These are phyloP conservation scores for Sanghuangporus baumii DNA, from an alignment of 1,284 basidiomycete genomes.

Conservation along the genomic window DNA sequence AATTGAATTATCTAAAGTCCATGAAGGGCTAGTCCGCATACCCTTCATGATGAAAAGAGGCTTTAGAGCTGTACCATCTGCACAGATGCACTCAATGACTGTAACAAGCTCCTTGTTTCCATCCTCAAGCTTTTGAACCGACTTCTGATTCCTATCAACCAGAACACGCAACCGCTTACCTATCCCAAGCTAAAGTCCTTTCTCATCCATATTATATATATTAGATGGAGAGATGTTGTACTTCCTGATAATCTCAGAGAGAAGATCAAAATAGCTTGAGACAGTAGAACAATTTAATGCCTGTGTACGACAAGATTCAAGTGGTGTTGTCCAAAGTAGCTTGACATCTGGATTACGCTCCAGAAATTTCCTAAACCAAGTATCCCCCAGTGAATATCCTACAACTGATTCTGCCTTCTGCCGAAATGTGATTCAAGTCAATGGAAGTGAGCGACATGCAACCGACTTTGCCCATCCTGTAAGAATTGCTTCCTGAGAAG, in stretches of 20 bases:
- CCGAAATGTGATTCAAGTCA: not conserved
- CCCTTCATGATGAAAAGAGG: slow-evolving; percentile 19
- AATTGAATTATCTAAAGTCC: not conserved
- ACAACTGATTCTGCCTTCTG: not conserved
- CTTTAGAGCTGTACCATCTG: slow-evolving; percentile 11
- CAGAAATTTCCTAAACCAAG: slow-evolving; percentile 12
- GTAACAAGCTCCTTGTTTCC: slow-evolving; percentile 20
- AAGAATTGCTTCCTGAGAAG: not conserved
- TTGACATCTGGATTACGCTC: slow-evolving; percentile 5
- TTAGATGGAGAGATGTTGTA: slow-evolving; percentile 21
- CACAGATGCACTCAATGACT: slow-evolving; percentile 19
- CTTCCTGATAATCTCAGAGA: slow-evolving; percentile 15
- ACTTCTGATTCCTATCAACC: slow-evolving; percentile 6
- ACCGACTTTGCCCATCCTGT: not conserved
- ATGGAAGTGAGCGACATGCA: not conserved
- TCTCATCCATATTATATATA: slow-evolving; percentile 26
- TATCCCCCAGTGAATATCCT: not conserved
- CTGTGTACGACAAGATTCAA: slow-evolving; percentile 18
- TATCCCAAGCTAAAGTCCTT: slow-evolving; percentile 19
- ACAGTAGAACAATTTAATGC: slow-evolving; percentile 18
- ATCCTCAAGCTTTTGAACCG: not conserved
- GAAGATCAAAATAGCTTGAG: slow-evolving; percentile 17
- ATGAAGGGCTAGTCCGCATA: not conserved
- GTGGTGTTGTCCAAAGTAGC: not conserved
- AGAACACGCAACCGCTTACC: not conserved